Evolutionary conservation across 2,329 filamentous ascomycete genomes (phyloP).

Genomic region (Fusarium continuum): DNA sequence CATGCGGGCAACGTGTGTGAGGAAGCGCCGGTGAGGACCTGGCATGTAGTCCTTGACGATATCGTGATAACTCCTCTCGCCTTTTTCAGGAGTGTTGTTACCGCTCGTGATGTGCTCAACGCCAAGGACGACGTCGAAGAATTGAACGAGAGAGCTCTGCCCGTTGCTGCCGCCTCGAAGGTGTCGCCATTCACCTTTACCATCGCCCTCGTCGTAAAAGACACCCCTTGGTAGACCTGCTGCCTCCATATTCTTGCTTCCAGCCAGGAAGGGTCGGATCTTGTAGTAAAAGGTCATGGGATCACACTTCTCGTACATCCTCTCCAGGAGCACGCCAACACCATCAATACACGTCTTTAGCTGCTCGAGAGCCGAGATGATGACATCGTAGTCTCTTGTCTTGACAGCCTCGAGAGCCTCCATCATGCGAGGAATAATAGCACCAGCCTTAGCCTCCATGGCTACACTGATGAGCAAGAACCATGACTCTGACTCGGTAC

Average conservation of each 20-base stretch:
- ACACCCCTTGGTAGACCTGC: constrained; percentile 86
- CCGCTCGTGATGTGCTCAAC: constrained; percentile 73
- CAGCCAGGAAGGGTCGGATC: constrained; percentile 88
- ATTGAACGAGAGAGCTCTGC: constrained; percentile 91
- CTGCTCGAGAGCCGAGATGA: constrained; percentile 70
- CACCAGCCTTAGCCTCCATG: constrained; percentile 83
- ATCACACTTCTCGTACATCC: constrained; percentile 91
- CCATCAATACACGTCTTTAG: constrained; percentile 75
- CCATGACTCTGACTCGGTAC: constrained; percentile 91
- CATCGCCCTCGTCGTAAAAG: constrained; percentile 80
- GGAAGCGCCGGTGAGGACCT: constrained; percentile 79
- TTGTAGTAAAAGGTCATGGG: constrained; percentile 89
- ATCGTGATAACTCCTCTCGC: constrained; percentile 57
- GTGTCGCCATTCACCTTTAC: constrained; percentile 74
- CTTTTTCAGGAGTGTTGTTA: constrained; percentile 38
- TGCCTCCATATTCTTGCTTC: constrained; percentile 89
- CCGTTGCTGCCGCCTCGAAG: constrained; percentile 93
- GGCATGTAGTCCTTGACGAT: constrained; percentile 94
- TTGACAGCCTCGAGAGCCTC: constrained; percentile 76
- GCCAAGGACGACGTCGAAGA: constrained; percentile 87
- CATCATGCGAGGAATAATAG: constrained; percentile 80
- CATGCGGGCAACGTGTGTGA: constrained; percentile 73
- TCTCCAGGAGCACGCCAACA: constrained; percentile 72
- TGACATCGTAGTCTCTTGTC: constrained; percentile 64
- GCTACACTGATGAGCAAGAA: constrained; percentile 91